Conservation (phyloP, 176 grass and related monocot species). For the Oryza australiensis region DNA sequence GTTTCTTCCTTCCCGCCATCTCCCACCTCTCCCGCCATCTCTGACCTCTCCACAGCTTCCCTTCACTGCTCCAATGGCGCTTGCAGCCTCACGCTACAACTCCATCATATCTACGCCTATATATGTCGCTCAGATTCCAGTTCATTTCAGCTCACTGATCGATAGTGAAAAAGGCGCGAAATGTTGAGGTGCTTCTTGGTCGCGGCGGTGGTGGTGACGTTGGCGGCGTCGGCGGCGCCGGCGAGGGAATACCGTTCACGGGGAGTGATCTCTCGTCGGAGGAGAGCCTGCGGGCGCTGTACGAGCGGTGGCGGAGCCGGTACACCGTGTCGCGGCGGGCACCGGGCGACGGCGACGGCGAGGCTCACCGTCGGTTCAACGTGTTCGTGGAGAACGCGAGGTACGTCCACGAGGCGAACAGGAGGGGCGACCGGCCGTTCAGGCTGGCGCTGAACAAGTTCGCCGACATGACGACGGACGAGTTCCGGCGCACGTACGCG, state of each 20-base stretch:
- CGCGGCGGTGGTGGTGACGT: background rate
- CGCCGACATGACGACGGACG: constrained; percentile 70
- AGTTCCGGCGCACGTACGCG: constrained; percentile 59
- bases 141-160: background rate
- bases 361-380: constrained; percentile 35
- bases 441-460: constrained; percentile 85
- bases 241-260: constrained; percentile 37
- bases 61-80: background rate
- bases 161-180: background rate
- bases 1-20: constrained; percentile 42
- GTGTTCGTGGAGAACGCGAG: constrained; percentile 77
- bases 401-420: constrained; percentile 66
- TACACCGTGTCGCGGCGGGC: constrained; percentile 24
- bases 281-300: constrained; percentile 54
- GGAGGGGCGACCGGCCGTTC: constrained; percentile 46
- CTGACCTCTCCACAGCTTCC: background rate
- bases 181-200: constrained; percentile 30
- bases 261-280: constrained; percentile 61
- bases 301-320: constrained; percentile 64
- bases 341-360: background rate
- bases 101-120: background rate
- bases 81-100: background rate
- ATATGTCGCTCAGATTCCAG: background rate
- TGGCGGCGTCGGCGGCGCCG: background rate
- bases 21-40: background rate